Conservation (phyloP, 306 rosid species). For the Dryas drummondii region DNA sequence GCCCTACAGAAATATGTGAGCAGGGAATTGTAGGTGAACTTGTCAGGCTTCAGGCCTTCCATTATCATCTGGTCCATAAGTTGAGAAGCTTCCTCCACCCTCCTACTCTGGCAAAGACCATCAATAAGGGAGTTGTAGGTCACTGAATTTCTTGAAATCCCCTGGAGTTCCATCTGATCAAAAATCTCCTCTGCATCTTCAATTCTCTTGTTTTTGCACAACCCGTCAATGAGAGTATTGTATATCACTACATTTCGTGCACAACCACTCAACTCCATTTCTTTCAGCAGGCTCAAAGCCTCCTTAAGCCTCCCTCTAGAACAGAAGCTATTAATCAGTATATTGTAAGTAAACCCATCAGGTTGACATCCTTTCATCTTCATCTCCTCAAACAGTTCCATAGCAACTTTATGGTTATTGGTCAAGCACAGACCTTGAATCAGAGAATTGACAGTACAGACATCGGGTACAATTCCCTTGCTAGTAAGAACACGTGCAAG, state of each 20-base stretch:
- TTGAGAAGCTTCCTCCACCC: slow-evolving; percentile 84
- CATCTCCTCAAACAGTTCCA: slow-evolving; percentile 88
- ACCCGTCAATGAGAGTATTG: slow-evolving; percentile 80
- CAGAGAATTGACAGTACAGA: slow-evolving; percentile 79
- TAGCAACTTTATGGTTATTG: slow-evolving; percentile 52
- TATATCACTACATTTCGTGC: slow-evolving; percentile 73
- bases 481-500: slow-evolving; percentile 57
- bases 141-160: slow-evolving; percentile 78
- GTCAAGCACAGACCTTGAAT: slow-evolving; percentile 75
- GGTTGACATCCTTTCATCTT: slow-evolving; percentile 68
- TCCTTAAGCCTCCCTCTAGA: slow-evolving; percentile 52
- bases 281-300: slow-evolving; percentile 65
- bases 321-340: slow-evolving; percentile 72
- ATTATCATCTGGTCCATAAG: slow-evolving; percentile 97
- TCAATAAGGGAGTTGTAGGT: slow-evolving; percentile 84
- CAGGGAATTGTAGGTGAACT: slow-evolving; percentile 85
- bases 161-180: slow-evolving; percentile 91
- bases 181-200: slow-evolving; percentile 86
- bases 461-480: slow-evolving; percentile 81
- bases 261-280: slow-evolving; percentile 81
- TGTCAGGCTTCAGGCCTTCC: slow-evolving; percentile 87
- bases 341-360: slow-evolving; percentile 77
- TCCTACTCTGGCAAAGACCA: slow-evolving; percentile 70
- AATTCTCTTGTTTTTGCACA: slow-evolving; percentile 74
- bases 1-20: slow-evolving; percentile 68